Base-by-base conservation (phyloP, 306 rosid genomes). In the Cicer chorassanicum region DNA sequence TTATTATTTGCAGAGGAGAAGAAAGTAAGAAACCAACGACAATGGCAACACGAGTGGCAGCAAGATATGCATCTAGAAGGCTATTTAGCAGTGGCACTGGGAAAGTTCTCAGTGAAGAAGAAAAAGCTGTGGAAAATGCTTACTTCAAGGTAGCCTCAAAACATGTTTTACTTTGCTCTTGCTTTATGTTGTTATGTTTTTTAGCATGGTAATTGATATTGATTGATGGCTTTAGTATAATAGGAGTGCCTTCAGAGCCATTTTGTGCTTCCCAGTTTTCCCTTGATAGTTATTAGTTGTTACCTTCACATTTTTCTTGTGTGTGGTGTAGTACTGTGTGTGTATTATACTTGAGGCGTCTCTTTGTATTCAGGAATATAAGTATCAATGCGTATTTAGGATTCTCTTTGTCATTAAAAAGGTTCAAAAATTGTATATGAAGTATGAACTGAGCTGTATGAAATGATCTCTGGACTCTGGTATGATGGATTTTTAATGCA, bases 31-130 rank as follows among this genome's bases (percentile, higher is more conserved):
- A 15, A 5, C 36, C 57, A 44, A 63, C 67, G 44, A 45, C 75
- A 78, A 93, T 93, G 98, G 93, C 94, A 46, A 67, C 85, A 48
- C 59, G 96, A 56, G 34, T 84, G 55, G 87, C 84, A 59, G 84
- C 93, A 8, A 82, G 98, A 74, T 77, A 38, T 65, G 81, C 76
- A 36, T 77, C 94, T 66, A 85, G 95, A 69, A 89, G 97, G 84
- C 76, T 90, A 12, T 93, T 89, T 55, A 86, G 89, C 80, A 54
- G 96, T 50, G 98, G 97, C 11, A 8, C 87, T 74, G 97, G 97
- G 39, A 93, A 84, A 82, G 13, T 93, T 40, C 88, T 93, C 1
- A 39, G 97, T 2, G 97, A 93, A 86, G 98, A 93, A 88, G 97
- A 91, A 78, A 88, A 53, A 48, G 97, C 95, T 66, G 97, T 84